Evolutionary conservation across 1,139 yeast species (phyloP).

Genomic region (Zygosaccharomyces pseudobailii): DNA sequence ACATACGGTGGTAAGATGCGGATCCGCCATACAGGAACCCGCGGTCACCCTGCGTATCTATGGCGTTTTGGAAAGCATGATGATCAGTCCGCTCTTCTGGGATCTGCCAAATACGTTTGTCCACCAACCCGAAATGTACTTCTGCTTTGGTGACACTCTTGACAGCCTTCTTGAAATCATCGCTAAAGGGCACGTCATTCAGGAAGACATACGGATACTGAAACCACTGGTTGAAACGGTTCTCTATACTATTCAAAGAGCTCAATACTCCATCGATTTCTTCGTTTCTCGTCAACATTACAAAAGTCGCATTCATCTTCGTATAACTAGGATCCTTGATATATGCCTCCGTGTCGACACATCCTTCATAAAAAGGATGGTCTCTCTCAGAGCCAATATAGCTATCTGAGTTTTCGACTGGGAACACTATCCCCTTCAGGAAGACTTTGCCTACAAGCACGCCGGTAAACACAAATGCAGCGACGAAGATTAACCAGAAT

Average conservation of each 20-base stretch:
- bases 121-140: slow-evolving; percentile 26
- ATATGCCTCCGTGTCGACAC: slow-evolving; percentile 38
- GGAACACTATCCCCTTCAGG: slow-evolving; percentile 1
- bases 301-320: slow-evolving; percentile 70
- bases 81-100: slow-evolving; percentile 25
- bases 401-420: slow-evolving; percentile 12
- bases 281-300: slow-evolving; percentile 73
- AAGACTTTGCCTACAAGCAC: background rate
- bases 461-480: background rate
- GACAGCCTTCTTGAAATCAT: slow-evolving; percentile 54
- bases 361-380: slow-evolving; percentile 46
- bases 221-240: slow-evolving; percentile 87
- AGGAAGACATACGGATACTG: slow-evolving; percentile 85
- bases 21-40: slow-evolving; percentile 76
- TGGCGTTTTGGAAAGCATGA: slow-evolving; percentile 43
- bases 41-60: slow-evolving; percentile 68
- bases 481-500: background rate
- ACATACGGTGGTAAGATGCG: slow-evolving; percentile 67
- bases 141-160: slow-evolving; percentile 47
- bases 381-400: slow-evolving; percentile 27
- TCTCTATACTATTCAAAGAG: slow-evolving; percentile 68
- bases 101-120: slow-evolving; percentile 35
- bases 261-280: slow-evolving; percentile 66
- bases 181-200: slow-evolving; percentile 69
- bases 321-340: slow-evolving; percentile 34